Evolutionary conservation across 371 early-diverging fungal genomes (phyloP).

Genomic region (Rhizopus arrhizus): DNA sequence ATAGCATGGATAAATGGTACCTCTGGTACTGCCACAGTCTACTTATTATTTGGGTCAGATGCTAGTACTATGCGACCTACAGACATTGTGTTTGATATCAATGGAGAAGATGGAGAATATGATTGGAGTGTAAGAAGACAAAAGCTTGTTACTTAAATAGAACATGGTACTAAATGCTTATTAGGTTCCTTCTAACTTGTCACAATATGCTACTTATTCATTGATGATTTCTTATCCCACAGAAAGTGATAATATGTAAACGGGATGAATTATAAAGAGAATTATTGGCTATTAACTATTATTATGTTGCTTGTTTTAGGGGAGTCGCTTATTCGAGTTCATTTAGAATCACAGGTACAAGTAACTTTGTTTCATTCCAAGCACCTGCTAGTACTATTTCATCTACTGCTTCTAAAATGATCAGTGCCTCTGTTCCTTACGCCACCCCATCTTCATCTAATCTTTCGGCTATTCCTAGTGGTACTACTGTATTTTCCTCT

Average conservation of each 20-base stretch:
- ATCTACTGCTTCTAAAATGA: constrained; percentile 1
- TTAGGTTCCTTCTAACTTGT: constrained; percentile 28
- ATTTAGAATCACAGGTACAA: constrained; percentile 23
- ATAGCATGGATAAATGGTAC: constrained; percentile 34
- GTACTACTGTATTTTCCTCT: background rate
- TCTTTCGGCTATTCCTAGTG: background rate
- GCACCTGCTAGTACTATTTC: constrained; percentile 13
- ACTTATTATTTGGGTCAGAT: constrained; percentile 25
- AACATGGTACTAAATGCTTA: constrained; percentile 1
- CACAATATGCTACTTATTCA: constrained; percentile 27
- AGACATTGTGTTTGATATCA: constrained; percentile 13
- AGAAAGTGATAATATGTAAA: constrained; percentile 23
- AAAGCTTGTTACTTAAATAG: constrained; percentile 10
- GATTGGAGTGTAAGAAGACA: constrained; percentile 30
- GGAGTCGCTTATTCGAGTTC: constrained; percentile 25
- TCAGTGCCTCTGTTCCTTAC: background rate
- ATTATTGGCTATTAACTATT: too few species aligned
- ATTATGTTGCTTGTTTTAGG: constrained; percentile 1
- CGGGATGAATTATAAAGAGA: too few species aligned
- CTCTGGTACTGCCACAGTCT: constrained; percentile 18
- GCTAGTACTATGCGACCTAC: constrained; percentile 21
- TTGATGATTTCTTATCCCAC: constrained; percentile 20
- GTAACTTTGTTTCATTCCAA: constrained; percentile 13
- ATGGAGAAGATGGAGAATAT: constrained; percentile 24
- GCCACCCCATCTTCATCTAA: background rate